Evolutionary conservation across 495 filamentous ascomycete genomes (phyloP), one percentile per base, ranked within the genome.

Genomic region (Aspergillus diversus): DNA sequence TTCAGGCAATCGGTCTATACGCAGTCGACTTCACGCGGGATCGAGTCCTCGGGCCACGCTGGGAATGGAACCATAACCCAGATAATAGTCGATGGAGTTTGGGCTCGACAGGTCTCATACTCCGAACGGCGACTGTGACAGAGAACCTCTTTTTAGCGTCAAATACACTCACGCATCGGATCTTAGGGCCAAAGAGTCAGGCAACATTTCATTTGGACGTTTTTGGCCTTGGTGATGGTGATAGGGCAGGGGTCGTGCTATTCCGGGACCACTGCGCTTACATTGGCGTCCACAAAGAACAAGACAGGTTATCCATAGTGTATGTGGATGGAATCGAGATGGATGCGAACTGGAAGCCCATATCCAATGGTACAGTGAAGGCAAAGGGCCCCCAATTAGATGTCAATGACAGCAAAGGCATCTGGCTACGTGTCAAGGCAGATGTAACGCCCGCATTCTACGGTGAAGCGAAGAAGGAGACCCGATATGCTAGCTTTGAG

Each of bases 21-120:
- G 13, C 37, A 39, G 37, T 8, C 37, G 7, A 7, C 37, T 39
- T 39, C 13, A 13, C 37, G 37, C 8, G 78, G 71, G 0, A 42
- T 60, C 6, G 55, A 65, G 5, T 27, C 21, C 63, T 88, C 5
- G 65, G 73, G 6, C 68, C 74, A 0, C 69, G 77, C 33, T 87
- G 84, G 84, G 84, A 88, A 64, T 88, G 86, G 85, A 88, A 88
- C 65, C 84, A 87, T 48, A 86, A 86, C 59, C 85, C 85, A 0
- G 82, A 87, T 42, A 69, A 61, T 17, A 57, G 55, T 33, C 69
- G 69, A 53, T 78, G 60, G 59, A 59, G 48, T 9, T 37, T 74
- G 8, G 55, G 58, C 1, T 13, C 37, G 33, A 70, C 70, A 34
- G 76, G 74, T 0, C 55, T 88, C 7, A 74, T 70, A 4, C 69